These are phyloP conservation scores for Trichoderma sp. DNA, from an alignment of 2,329 filamentous ascomycete species.

Conservation along the genomic window DNA sequence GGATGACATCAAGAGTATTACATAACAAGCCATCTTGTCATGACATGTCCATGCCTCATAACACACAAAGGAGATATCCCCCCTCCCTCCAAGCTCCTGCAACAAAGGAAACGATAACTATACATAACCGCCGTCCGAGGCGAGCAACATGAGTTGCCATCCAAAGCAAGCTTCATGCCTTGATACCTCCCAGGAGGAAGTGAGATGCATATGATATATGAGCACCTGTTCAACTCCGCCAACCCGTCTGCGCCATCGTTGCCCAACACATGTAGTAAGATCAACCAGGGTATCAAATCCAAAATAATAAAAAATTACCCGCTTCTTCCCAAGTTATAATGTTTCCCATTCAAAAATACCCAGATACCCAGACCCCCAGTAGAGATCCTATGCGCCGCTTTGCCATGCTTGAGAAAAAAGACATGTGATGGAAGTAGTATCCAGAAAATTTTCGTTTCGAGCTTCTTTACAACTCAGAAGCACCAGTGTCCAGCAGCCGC, in stretches of 20 bases:
- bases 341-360: conserved; percentile 27
- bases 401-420: conserved; percentile 34
- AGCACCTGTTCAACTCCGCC: background rate
- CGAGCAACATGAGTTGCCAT: background rate
- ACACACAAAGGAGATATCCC: background rate
- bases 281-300: conserved; percentile 34
- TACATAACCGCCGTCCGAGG: conserved; percentile 7
- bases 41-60: conserved; percentile 20
- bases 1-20: conserved; percentile 1
- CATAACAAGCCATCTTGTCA: conserved; percentile 22
- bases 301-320: conserved; percentile 8
- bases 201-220: background rate
- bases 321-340: conserved; percentile 18
- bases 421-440: conserved; percentile 12
- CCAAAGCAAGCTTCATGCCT: conserved; percentile 8
- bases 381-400: conserved; percentile 37
- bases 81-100: background rate
- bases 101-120: conserved; percentile 19
- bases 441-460: background rate
- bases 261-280: conserved; percentile 22
- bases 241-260: conserved; percentile 22
- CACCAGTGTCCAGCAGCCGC: conserved; percentile 46
- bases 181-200: background rate
- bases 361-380: conserved; percentile 31
- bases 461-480: conserved; percentile 32